These are phyloP conservation scores for Solanum appendiculatum DNA, from an alignment of 257 asterid species.

Conservation along the genomic window DNA sequence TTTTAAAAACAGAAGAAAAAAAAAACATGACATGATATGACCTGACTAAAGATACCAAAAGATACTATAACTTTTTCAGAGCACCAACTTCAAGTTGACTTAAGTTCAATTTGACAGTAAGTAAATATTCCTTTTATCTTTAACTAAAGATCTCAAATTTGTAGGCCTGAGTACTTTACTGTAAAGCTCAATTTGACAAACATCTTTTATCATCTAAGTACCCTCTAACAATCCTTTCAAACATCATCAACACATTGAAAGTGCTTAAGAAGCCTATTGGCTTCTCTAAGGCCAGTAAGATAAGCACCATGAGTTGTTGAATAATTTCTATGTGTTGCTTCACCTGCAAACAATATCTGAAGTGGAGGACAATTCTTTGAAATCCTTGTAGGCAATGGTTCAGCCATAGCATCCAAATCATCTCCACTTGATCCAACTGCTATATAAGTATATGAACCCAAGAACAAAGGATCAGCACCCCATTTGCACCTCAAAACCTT, in stretches of 20 bases:
- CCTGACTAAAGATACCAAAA: neutral
- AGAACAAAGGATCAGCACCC: slow-evolving; percentile 80
- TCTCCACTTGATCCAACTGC: slow-evolving; percentile 83
- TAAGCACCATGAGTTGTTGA: slow-evolving; percentile 98
- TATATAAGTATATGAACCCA: slow-evolving; percentile 73
- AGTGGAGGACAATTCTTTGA: slow-evolving; percentile 14
- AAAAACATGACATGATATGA: neutral
- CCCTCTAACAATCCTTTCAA: no score
- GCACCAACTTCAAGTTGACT: neutral
- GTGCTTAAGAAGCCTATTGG: neutral
- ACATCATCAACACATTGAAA: neutral
- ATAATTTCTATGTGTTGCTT: slow-evolving; percentile 37
- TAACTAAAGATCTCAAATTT: no score
- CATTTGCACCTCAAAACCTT: slow-evolving; percentile 59
- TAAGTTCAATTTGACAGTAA: neutral
- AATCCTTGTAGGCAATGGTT: slow-evolving; percentile 41
- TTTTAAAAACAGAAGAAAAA: neutral
- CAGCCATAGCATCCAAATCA: slow-evolving; percentile 41
- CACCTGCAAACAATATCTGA: neutral
- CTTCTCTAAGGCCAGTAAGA: slow-evolving; percentile 40
- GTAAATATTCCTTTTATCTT: neutral
- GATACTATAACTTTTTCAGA: neutral
- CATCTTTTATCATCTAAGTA: no score
- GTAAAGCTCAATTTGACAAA: no score
- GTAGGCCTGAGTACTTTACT: no score